Evolutionary conservation across 192 early-diverging fungal genomes (phyloP), one percentile per base, ranked within the genome.

Genomic region (Lobulomyces angularis): DNA sequence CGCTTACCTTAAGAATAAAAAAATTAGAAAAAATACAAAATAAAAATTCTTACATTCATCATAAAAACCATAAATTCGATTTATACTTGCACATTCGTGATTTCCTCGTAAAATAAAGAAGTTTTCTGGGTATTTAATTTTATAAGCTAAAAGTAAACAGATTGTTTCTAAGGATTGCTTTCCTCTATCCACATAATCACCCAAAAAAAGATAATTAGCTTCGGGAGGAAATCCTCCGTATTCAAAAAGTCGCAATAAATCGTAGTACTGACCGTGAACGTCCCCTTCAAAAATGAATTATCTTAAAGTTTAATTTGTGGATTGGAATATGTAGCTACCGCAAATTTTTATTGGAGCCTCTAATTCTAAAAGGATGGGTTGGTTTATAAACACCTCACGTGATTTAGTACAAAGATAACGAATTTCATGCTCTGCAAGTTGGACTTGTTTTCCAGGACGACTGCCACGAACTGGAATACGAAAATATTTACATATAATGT

Each of bases 41-140:
- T 21, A 5, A 2, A 19, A 7, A 11, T 2, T 45, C 71, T 57
- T 62, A 90, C 92, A 90, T 60, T 97, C 92, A 57, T 97, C 70
- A 60, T 94, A 97, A 65, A 97, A 97, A 23, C 93, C 93, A 59
- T 97, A 97, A 51, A 97, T 93, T 46, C 88, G 72, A 69, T 90
- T 93, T 51, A 90, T 88, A 55, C 84, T 87, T 5, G 93, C 93
- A 52, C 86, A 88, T 62, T 97, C 93, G 62, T 97, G 93, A 65
- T 97, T 97, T 37, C 93, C 93, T 53, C 93, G 80, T 46, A 97
- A 71, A 51, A 97, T 88, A 71, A 97, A 97, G 59, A 97, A 97
- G 77, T 97, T 97, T 46, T 93, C 93, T 2, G 90, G 93, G 62
- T 87, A 97, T 71, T 97, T 97, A 78, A 97, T 97, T 60, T 97